A percentile compares a stretch with the other conserved stretches of the same genome.
These are phyloP conservation scores for Fraxinus cuspidata DNA, from an alignment of 257 asterid genomes.

Conservation along the genomic window DNA sequence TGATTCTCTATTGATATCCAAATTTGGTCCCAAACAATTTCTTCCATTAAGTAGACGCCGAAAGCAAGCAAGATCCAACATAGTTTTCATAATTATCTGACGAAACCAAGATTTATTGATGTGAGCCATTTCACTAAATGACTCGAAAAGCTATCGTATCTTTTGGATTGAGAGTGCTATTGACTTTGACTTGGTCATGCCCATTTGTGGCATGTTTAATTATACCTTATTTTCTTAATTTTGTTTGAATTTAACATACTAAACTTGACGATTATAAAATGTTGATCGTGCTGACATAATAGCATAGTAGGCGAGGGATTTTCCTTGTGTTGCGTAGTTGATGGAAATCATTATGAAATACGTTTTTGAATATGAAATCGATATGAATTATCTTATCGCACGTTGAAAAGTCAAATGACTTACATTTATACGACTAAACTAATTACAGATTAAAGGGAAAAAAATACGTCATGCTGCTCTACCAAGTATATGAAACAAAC, in stretches of 20 bases:
- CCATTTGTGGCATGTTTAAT: not conserved
- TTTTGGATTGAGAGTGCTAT: not conserved
- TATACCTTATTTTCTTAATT: not conserved
- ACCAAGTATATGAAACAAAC: too few species aligned
- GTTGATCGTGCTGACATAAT: not conserved
- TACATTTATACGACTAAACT: too few species aligned
- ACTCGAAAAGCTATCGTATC: not conserved
- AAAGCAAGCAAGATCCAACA: not conserved
- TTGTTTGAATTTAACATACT: too few species aligned
- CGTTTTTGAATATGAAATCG: too few species aligned
- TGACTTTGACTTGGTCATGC: not conserved
- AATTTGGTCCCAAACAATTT: not conserved
- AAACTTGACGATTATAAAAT: not conserved
- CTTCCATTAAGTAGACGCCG: not conserved
- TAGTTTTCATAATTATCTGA: not conserved
- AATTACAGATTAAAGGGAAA: too few species aligned
- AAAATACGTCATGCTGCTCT: too few species aligned
- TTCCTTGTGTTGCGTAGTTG: too few species aligned
- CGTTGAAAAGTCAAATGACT: too few species aligned
- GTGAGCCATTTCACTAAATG: not conserved
- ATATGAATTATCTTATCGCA: too few species aligned
- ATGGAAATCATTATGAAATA: too few species aligned
- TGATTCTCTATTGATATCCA: not conserved
- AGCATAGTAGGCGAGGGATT: too few species aligned
- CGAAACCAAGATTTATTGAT: not conserved